phyloP scores from a whole-genome alignment of 1,139 yeast genomes.

The Geotrichum candidum region DNA sequence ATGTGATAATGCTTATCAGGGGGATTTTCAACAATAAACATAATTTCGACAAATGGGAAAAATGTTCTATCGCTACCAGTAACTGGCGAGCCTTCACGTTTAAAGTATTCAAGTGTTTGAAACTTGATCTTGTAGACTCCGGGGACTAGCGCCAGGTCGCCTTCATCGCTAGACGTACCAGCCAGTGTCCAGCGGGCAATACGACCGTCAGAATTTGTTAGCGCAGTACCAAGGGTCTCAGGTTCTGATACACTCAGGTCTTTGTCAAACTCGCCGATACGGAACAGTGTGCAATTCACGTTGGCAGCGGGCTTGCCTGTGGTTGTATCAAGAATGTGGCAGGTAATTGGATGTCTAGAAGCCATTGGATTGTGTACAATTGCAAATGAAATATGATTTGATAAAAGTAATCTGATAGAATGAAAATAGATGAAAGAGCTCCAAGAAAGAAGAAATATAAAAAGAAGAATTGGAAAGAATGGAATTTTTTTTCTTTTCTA shows the following conservation, averaged over 20 bases:
- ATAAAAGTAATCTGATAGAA: too few species aligned
- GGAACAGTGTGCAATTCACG: conserved; percentile 40
- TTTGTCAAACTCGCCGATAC: not conserved
- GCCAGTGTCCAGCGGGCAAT: conserved; percentile 55
- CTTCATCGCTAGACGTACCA: conserved; percentile 35
- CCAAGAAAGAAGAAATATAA: not conserved
- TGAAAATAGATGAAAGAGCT: not conserved
- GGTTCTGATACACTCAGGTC: conserved; percentile 23
- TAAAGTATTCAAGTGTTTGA: conserved; percentile 63
- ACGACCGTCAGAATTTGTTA: conserved; percentile 75
- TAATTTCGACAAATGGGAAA: conserved; percentile 79
- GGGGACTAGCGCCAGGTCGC: conserved; percentile 37
- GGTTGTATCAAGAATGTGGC: conserved; percentile 84
- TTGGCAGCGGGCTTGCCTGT: conserved; percentile 70
- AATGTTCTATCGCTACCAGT: conserved; percentile 44
- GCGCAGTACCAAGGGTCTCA: conserved; percentile 53
- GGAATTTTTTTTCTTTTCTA: not conserved
- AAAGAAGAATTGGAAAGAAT: too few species aligned
- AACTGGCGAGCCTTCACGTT: conserved; percentile 26
- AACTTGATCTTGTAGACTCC: conserved; percentile 73
- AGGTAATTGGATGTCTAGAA: conserved; percentile 55
- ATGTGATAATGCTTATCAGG: conserved; percentile 81
- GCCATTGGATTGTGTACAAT: not conserved
- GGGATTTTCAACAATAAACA: conserved; percentile 56
- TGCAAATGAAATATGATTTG: too few species aligned